These are phyloP conservation scores for Candida ortonii DNA, from an alignment of 805 yeast genomes.

Conservation along the genomic window DNA sequence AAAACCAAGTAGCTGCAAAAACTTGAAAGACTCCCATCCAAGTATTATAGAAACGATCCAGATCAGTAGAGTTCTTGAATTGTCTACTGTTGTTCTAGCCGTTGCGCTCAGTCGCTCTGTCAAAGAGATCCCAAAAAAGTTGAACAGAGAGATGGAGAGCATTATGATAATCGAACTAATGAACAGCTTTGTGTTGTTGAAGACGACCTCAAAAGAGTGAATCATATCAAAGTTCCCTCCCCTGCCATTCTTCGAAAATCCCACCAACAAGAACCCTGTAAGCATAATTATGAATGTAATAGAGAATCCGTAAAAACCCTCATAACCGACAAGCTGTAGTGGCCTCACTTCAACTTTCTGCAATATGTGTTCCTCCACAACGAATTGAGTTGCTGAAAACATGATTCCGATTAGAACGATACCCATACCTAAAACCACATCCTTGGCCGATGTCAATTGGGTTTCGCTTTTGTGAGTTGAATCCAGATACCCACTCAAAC, in stretches of 20 bases:
- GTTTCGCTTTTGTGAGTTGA: conserved; percentile 13
- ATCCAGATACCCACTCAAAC: conserved; percentile 57
- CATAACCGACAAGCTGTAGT: conserved; percentile 64
- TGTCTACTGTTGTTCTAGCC: conserved; percentile 73
- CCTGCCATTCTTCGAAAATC: conserved; percentile 38
- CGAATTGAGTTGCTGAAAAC: conserved; percentile 76
- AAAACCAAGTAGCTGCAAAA: conserved; percentile 66
- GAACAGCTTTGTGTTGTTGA: conserved; percentile 42
- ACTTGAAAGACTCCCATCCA: conserved; percentile 73
- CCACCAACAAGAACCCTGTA: conserved; percentile 40
- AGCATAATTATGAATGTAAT: conserved; percentile 46
- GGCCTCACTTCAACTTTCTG: conserved; percentile 54
- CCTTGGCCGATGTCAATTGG: conserved; percentile 11
- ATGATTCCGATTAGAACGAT: conserved; percentile 60
- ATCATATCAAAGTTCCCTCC: conserved; percentile 55
- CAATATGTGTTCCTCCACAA: conserved; percentile 69
- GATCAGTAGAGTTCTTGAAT: conserved; percentile 70
- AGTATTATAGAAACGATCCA: conserved; percentile 67
- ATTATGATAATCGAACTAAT: conserved; percentile 59
- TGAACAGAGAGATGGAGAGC: conserved; percentile 70
- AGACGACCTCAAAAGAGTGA: conserved; percentile 49
- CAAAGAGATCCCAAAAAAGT: conserved; percentile 68
- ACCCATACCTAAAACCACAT: conserved; percentile 52
- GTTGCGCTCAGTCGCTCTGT: conserved; percentile 70
- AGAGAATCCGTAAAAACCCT: conserved; percentile 63